Evolutionary conservation across 345 rosid genomes (phyloP), one percentile per base, ranked within the genome.

Genomic region (Euphorbia lathyris): DNA sequence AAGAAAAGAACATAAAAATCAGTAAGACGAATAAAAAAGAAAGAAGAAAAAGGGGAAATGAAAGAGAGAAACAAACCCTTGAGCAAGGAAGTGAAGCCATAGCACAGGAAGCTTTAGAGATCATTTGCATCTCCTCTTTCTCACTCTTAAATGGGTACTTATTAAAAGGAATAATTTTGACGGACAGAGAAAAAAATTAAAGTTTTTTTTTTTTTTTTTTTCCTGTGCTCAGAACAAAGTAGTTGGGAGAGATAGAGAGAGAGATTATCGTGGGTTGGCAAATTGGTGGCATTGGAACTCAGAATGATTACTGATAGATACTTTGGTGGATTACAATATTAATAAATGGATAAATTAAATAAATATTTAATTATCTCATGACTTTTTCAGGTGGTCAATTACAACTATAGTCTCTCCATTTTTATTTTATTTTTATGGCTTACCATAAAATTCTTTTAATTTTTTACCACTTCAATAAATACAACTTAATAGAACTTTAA

Each of bases 21-120:
- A 34, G 38, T 34, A 34, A 34, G 4, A 34, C 3, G 7, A n/a
- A 40, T 55, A 3, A 16, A 26, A 5, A 11, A 26, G 10, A 55
- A 55, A 25, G 9, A 57, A 23, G 3, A 43, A 42, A 45, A 32
- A 25, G 10, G 26, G 27, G 7, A 20, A 10, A 17, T 4, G 29
- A 48, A 26, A 7, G 34, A 60, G 5, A 23, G 43, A 4, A 68
- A 59, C 77, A 65, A 63, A 93, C 97, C 92, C 79, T 84, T 25
- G 93, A 79, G 73, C 93, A 81, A 67, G 89, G 82, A 74, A 90
- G 65, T 83, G 96, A 87, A 58, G 97, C 84, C 89, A 86, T 86
- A 59, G 86, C 76, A 70, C 81, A 88, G 56, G 98, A 93, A 66
- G 92, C 92, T 78, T 86, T 90, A 45, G 85, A 82, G 81, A 93